Conservation (phyloP, 176 grass and related monocot genomes). For the Aechmea fasciata region DNA sequence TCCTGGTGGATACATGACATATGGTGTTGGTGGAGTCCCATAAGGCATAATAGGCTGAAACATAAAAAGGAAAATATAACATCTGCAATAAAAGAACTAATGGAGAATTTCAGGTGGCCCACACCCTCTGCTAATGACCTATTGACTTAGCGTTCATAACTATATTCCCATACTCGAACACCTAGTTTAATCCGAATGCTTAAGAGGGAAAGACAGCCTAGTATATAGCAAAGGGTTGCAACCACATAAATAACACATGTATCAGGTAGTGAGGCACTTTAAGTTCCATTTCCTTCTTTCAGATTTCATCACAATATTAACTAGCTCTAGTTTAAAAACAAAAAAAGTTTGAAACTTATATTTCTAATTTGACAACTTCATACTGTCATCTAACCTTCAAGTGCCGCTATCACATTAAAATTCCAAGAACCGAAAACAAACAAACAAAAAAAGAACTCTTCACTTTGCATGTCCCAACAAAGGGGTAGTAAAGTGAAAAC, state of each 20-base stretch:
- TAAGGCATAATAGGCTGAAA: slow-evolving; percentile 79
- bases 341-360: no score
- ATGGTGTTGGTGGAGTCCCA: slow-evolving; percentile 60
- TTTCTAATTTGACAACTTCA: no score
- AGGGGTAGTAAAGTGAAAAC: no score
- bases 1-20: slow-evolving; percentile 89
- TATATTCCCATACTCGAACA: no score
- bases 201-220: no score
- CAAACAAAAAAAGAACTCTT: not conserved
- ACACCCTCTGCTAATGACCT: not conserved
- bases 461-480: no score
- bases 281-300: not conserved
- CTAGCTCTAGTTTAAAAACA: no score
- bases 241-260: not conserved
- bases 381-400: not conserved
- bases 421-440: slow-evolving; percentile 12
- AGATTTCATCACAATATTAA: not conserved
- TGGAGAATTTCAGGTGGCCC: not conserved
- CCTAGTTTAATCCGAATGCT: no score
- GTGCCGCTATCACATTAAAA: not conserved
- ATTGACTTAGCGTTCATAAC: not conserved
- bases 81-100: not conserved
- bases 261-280: not conserved
- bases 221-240: not conserved
- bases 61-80: slow-evolving; percentile 18